Base-by-base conservation (phyloP, 1,284 basidiomycete genomes). In the Somion occarium region DNA sequence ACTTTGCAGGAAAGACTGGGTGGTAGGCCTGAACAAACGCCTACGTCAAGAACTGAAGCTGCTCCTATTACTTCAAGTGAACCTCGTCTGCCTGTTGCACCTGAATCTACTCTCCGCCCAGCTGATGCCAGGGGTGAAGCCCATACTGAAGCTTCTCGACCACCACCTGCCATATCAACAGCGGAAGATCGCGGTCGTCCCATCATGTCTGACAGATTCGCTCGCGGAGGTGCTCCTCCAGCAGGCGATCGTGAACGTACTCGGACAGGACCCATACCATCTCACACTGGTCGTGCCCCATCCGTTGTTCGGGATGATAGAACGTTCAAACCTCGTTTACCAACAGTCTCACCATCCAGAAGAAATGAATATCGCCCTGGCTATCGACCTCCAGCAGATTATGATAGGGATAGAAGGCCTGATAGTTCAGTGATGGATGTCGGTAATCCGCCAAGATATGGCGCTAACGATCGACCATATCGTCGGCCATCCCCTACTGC, bases 1-100 rank as follows among this genome's bases (percentile, higher is more conserved):
- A 49, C 63, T 9, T 55, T 68, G 3, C 65, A 65, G 42, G 67
- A 68, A 39, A 59, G 65, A 24, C 44, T 67, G 19, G 59, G 60
- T 37, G 23, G 18, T 15, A 38, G 54, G 18, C 52, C 54, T 46
- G 41, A 41, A 19, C 54, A 53, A 25, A 34, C 45, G n/a, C 15
- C 18, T 47, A 27, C 45, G 27, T 5, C 45, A 38, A 12, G 25
- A 44, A 22, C 9, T 23, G 34, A 25, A 38, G 15, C 18, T 38
- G 41, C 15, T 43, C 37, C 55, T 34, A 39, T 48, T 18, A 12
- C 50, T 24, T 45, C 53, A 12, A 9, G 22, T 20, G 60, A 57
- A 11, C 51, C 55, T n/a, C 56, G 45, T 34, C 30, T 15, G 23
- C 18, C 47, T 18, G 46, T 22, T 18, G 39, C 26, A 11, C 25